Evolutionary conservation across 2,329 filamentous ascomycete genomes (phyloP), one percentile per base, ranked within the genome.

Genomic region (Colletotrichum sublineola): DNA sequence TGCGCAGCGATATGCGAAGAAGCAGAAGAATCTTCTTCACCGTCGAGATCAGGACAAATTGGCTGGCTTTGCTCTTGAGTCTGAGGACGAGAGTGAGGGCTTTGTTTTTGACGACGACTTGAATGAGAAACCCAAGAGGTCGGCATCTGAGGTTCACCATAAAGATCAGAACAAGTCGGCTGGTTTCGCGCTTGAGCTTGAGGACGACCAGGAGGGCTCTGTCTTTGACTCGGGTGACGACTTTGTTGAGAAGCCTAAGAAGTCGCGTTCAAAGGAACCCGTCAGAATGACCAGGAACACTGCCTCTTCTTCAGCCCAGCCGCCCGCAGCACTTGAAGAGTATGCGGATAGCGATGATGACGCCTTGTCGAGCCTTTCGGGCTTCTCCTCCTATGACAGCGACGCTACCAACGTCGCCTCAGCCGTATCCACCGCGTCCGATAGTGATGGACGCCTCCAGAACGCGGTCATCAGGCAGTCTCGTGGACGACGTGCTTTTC

Each of bases 401-500:
- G 42, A 61, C 31, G 58, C n/a, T 33, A 61, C 46, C 14, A 50
- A 56, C 20, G 40, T 14, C 48, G 42, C 44, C 31, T 71, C 68
- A 11, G 31, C 12, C 12, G 55, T 29, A 44, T 68, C 65, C 9
- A 67, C 60, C 40, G 53, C 40, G 15, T n/a, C 52, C 15, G 53
- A 68, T 48, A 48, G 56, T 40, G 57, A 70, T 9, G 52, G 24
- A 15, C 44, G 31, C 36, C 42, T 67, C 15, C 58, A 48, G 31
- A 60, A 36, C 38, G 69, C 65, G 20, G 52, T 73, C 20, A 72
- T 48, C 31, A 69, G 68, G 56, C 76, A 80, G 40, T 75, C 77
- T 5, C 67, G 65, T 9, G 74, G 73, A 6, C 82, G 82, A 33
- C 85, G 82, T 29, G 83, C 78, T 5, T 84, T 78, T 74, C 70